Base-by-base conservation (phyloP, 768 basidiomycete species). In the Boletus subparvulus region DNA sequence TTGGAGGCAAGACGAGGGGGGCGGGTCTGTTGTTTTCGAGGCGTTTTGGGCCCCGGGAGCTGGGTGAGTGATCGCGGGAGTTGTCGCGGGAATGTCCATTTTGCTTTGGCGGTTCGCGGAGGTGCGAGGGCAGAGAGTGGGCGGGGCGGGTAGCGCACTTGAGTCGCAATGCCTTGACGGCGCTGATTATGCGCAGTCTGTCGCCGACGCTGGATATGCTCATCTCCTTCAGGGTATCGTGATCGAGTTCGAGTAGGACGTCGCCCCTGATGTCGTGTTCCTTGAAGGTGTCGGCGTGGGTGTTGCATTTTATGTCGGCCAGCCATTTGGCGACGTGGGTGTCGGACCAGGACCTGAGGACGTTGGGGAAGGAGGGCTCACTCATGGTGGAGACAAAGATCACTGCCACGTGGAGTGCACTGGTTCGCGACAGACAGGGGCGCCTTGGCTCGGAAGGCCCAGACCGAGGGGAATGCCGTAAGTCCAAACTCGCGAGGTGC, bases 181-280 rank as follows among this genome's bases (percentile, higher is more conserved):
- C 96, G 55, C 84, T 88, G 19, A 93, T 66, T 48, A 99, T 89
- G 67, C 92, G 82, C 9, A 98, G 83, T 47, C 95, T 78, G 73
- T 99, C 97, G 12, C 97, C 97, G 41, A 99, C 88, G 72, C 88
- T 92, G 33, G 78, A 65, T 30, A 99, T 83, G 14, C 90, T 90
- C 85, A 98, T 91, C 73, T 99, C 97, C 69, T 87, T 92, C 48
- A 99, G 75, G 3, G 86, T 88, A 8, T 77, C 72, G 71, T 94
- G 91, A 67, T 98, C 96, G 44, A 98, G 76, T 60, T 99, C 97
- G 48, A 98, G 79, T 17, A 99, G 75, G 21, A 99, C 86, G 67
- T 92, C 89, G 6, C 96, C 94, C 49, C 92, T 77, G 64, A 99
- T 96, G 68, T 99, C 96, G 74, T 96, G 90, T 5, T 81, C 78